Conservation (phyloP, 495 filamentous ascomycete genomes). For the Thozetella sp. region DNA sequence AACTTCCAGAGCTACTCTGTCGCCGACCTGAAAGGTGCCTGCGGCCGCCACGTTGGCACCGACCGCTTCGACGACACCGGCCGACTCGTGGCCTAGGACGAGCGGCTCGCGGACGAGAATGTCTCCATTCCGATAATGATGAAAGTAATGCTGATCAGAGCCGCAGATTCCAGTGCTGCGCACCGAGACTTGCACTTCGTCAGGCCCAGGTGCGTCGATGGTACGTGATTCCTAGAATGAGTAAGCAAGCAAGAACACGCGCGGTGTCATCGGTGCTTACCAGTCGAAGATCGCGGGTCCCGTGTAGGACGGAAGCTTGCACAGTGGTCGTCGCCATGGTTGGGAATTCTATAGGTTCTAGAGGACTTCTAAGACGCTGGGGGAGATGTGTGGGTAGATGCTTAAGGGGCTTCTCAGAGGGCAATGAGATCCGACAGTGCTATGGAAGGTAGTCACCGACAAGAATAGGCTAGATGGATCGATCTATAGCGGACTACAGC, state of each 20-base stretch:
- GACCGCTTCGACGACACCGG: conserved; percentile 70
- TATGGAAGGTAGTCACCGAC: no score
- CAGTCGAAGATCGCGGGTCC: not conserved
- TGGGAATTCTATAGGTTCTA: not conserved
- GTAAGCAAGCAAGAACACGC: no score
- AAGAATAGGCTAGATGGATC: no score
- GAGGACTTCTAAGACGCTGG: no score
- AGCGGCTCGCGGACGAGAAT: conserved; percentile 85
- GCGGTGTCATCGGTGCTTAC: no score
- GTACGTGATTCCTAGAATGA: conserved; percentile 59
- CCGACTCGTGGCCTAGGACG: conserved; percentile 90
- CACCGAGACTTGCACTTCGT: conserved; percentile 81
- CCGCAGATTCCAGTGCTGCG: conserved; percentile 92
- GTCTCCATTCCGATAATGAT: conserved; percentile 77
- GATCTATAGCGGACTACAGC: no score
- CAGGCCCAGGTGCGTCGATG: conserved; percentile 63
- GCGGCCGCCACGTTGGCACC: conserved; percentile 56
- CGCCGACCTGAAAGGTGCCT: conserved; percentile 60
- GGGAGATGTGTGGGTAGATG: no score
- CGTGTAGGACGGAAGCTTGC: conserved; percentile 1
- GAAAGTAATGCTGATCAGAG: conserved; percentile 90
- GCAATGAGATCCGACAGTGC: no score
- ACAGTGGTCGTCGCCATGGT: not conserved
- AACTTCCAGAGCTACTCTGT: conserved; percentile 82
- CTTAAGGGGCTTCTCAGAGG: no score